A percentile compares a stretch with the other conserved stretches of the same genome.
Conservation (phyloP, 2,329 filamentous ascomycete genomes). For the Bipolaris gigantea region DNA sequence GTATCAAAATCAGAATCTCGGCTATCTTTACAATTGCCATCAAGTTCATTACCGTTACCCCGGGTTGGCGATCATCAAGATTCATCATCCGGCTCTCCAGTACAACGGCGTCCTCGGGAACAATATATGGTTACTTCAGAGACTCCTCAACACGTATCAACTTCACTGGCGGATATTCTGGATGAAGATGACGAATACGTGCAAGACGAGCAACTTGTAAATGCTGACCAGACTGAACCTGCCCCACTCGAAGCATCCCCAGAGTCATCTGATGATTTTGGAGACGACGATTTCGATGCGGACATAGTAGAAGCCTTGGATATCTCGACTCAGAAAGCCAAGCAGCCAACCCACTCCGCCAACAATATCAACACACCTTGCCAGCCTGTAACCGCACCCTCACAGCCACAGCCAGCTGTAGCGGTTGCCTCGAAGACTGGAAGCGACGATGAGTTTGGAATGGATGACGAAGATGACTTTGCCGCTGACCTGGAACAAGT, state of each 20-base stretch:
- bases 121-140: conserved; percentile 12
- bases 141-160: conserved; percentile 8
- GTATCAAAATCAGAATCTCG: conserved; percentile 37
- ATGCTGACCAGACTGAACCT: background rate
- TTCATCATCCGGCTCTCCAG: conserved; percentile 32
- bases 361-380: conserved; percentile 9
- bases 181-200: conserved; percentile 8
- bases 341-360: conserved; percentile 9
- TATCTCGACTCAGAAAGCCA: conserved; percentile 15
- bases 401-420: conserved; percentile 1
- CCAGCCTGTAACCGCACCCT: conserved; percentile 8
- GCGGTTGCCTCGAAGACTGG: conserved; percentile 19
- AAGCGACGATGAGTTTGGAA: conserved; percentile 51
- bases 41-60: conserved; percentile 53
- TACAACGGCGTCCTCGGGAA: conserved; percentile 31
- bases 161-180: conserved; percentile 4
- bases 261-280: conserved; percentile 42
- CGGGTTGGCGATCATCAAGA: conserved; percentile 30
- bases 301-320: conserved; percentile 41
- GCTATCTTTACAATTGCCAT: conserved; percentile 39
- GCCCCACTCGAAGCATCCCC: conserved; percentile 13
- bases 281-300: conserved; percentile 40
- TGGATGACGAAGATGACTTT: conserved; percentile 54
- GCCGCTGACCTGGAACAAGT: conserved; percentile 62
- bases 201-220: conserved; percentile 5